Conservation (phyloP, 352 stramenopile genomes). For the Pseudoperonospora humuli region DNA sequence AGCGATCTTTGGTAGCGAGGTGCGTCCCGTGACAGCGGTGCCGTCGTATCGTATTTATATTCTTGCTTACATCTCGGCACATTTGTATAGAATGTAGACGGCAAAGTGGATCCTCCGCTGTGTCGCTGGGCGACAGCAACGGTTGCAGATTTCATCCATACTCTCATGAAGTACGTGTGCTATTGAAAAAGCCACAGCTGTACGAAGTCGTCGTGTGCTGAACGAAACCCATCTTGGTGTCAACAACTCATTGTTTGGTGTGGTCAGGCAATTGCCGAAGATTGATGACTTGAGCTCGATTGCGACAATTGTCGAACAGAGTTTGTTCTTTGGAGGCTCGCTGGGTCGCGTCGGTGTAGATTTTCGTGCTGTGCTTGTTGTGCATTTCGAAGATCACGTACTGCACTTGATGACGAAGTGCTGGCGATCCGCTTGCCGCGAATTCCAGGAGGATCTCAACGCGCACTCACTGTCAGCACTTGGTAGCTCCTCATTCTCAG, state of each 20-base stretch:
- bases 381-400: constrained; percentile 80
- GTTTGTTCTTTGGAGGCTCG: constrained; percentile 78
- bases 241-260: constrained; percentile 3
- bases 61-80: not conserved
- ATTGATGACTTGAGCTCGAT: constrained; percentile 80
- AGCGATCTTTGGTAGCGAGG: constrained; percentile 82
- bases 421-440: constrained; percentile 46
- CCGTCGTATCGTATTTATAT: not conserved
- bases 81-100: constrained; percentile 44
- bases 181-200: not conserved
- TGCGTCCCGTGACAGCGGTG: constrained; percentile 4
- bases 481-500: constrained; percentile 14
- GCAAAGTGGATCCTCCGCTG: constrained; percentile 72
- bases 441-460: constrained; percentile 56
- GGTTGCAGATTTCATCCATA: constrained; percentile 72
- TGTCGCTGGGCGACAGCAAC: constrained; percentile 76
- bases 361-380: constrained; percentile 71
- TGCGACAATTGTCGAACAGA: constrained; percentile 74
- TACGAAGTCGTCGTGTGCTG: not conserved
- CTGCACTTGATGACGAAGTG: constrained; percentile 51
- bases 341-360: constrained; percentile 75
- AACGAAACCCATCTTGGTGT: too few species aligned
- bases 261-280: constrained; percentile 68
- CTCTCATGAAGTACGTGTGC: constrained; percentile 60
- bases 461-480: constrained; percentile 28